phyloP scores from a whole-genome alignment of 495 filamentous ascomycete species.

The Penicillium turbatum region DNA sequence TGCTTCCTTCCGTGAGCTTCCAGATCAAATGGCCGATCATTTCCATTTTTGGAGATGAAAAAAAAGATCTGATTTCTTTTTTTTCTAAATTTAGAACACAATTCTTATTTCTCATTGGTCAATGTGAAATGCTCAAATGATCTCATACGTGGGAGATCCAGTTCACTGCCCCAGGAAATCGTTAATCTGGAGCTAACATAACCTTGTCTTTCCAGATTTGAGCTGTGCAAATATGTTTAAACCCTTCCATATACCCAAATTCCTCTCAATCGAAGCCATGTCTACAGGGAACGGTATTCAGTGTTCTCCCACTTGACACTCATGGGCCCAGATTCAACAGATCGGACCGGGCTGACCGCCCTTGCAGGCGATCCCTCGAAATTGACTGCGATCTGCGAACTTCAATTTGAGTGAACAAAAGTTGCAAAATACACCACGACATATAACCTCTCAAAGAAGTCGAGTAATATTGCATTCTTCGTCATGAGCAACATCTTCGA shows the following conservation, averaged over 20 bases:
- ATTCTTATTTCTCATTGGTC: background rate
- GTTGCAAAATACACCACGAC: background rate
- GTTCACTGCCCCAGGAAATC: background rate
- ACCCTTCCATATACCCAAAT: background rate
- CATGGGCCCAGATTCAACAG: too few species aligned
- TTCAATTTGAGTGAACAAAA: background rate
- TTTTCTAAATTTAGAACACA: constrained; percentile 1
- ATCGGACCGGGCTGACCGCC: background rate
- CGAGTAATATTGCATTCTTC: background rate
- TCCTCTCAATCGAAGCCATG: background rate
- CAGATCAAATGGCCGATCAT: background rate
- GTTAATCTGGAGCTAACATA: background rate
- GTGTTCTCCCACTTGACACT: too few species aligned
- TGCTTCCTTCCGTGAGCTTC: background rate
- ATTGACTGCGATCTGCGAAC: background rate
- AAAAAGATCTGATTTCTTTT: background rate
- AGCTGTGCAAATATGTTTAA: too few species aligned
- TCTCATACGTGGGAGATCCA: background rate
- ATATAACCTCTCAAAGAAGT: background rate
- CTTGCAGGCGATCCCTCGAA: background rate
- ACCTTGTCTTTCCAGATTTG: too few species aligned
- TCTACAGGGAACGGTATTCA: too few species aligned
- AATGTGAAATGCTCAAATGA: background rate
- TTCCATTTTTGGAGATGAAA: background rate
- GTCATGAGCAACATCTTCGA: background rate